Evolutionary conservation across 441 rosid species (phyloP), one percentile per base, ranked within the genome.

Genomic region (Bruguiera hainesii): DNA sequence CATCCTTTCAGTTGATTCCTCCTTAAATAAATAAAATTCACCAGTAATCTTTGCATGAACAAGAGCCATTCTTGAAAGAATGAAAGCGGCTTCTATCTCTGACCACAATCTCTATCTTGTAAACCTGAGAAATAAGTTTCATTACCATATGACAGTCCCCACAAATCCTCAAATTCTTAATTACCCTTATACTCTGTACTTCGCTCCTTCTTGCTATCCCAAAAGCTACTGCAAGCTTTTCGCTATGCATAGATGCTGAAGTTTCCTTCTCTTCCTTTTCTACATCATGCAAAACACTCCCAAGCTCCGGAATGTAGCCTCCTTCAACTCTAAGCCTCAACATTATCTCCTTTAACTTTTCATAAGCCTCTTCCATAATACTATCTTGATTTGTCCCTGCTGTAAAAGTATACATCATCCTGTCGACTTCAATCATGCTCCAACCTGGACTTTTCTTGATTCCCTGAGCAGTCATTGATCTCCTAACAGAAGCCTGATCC

Each of bases 21-120:
- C 48, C 18, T 42, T 42, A 42, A 42, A 3, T 42, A 42, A 42
- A 3, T 4, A 42, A 42, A 42, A 42, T 53, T 70, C 52, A 90
- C 97, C 97, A 93, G 76, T 90, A 90, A 73, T 89, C 96, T 65
- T 75, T 78, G 77, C 97, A 93, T 26, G 97, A 89, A 80, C 97
- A 90, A 58, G 66, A 19, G 10, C 96, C 95, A 28, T 71, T 68
- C 70, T 68, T 78, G 78, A 90, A 90, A 74, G 83, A 87, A 71
- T 93, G 98, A 79, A 90, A 93, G 50, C 97, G 86, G 63, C 92
- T 87, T 49, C 97, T 89, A 71, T 93, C 97, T 83, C 98, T 85
- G 35, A 90, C 79, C 72, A 84, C 84, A 69, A 89, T 80, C 71
- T 73, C 80, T 33, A 85, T 78, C 51, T 83, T 76, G 31, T 85